Evolutionary conservation across 768 basidiomycete species (phyloP), one percentile per base, ranked within the genome.

Genomic region (Boletellus ananas): DNA sequence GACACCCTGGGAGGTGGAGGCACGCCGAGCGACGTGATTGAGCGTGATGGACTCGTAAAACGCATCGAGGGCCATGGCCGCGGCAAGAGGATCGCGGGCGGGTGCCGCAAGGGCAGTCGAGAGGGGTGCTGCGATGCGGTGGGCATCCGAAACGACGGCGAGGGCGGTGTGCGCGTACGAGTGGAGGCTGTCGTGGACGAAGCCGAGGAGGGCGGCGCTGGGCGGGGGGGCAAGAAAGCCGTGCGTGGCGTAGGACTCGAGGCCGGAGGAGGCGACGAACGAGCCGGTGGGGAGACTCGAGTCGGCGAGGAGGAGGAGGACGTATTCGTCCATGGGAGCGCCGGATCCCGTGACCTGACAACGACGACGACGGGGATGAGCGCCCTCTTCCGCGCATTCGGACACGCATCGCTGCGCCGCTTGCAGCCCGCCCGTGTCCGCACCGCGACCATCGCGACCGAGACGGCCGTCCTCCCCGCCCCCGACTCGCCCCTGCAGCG

Each of bases 261-360:
- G 78, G 2, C 95, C 95, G 3, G 90, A 81, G 1, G 94, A 96
- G 1, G 94, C 90, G 51, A 97, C 90, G 67, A 99, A 99, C 1
- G 95, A 87, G 33, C 96, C 96, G 0, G 95, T 98, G 2, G 96
- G 96, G 3, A 99, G 83, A 68, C 95, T 97, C 54, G 90, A 89
- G 72, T 95, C 93, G 0, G 90, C 79, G 37, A 95, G 79, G 33
- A 94, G 76, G 34, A 94, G 79, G 16, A 92, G 74, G 27, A 92
- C 70, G 66, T 87, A 90, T 0, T 70, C 68, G 67, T 72, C 69
- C 60, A 59, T 59, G 57, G 57, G 31, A 33, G 34, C 21, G 13
- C 43, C 31, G 8, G 27, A 42, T 42, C 12, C 4, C 25, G 17
- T 20, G 7, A 38, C 25, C 4, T 42, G 18, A 36, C 45, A 33